Conservation (phyloP, 78 protist genomes). For the Dictyostelium discoideum region dicty_2.7 NC_007088.5:143001-143500, state of each 20-base stretch:
- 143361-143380: constrained; percentile 47
- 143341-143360: constrained; percentile 74
- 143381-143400: neutral
- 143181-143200: neutral
- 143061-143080: neutral
- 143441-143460: neutral
- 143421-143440: neutral
- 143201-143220: neutral
- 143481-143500: constrained; percentile 14
- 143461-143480: neutral
- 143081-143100: constrained; percentile 31
- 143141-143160: neutral
- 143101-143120: neutral
- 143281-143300: constrained; percentile 68
- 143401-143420: neutral
- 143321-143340: constrained; percentile 32
- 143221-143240: constrained; percentile 21
- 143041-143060: neutral
- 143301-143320: constrained; percentile 47
- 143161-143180: neutral
- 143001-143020: neutral
- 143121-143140: neutral
- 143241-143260: constrained; percentile 68
- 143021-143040: neutral
- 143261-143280: constrained; percentile 64